Conservation (phyloP, 2,329 filamentous ascomycete species). For the Aspergillus flavus region DNA sequence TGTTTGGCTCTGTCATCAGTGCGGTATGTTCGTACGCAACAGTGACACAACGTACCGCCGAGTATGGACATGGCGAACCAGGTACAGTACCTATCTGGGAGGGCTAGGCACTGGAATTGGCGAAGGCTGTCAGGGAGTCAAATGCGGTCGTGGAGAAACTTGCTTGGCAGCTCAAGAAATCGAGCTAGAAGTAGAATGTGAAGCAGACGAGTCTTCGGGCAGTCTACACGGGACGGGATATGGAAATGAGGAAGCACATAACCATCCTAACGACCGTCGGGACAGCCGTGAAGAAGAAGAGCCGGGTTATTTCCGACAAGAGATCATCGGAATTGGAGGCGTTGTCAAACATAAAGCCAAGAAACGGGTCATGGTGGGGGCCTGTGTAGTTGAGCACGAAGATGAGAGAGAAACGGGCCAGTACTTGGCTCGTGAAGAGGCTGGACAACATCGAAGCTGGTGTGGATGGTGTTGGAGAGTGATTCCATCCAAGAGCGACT, state of each 20-base stretch:
- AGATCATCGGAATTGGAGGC: conserved; percentile 89
- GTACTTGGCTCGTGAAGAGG: conserved; percentile 71
- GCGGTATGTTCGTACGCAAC: conserved; percentile 68
- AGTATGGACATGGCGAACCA: conserved; percentile 87
- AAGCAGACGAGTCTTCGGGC: conserved; percentile 64
- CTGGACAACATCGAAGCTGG: conserved; percentile 73
- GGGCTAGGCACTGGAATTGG: conserved; percentile 85
- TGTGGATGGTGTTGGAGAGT: conserved; percentile 89
- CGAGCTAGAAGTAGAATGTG: conserved; percentile 83
- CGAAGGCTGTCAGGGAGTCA: conserved; percentile 83
- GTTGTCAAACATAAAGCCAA: conserved; percentile 87
- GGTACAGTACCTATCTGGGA: conserved; percentile 76
- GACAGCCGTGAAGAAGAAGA: conserved; percentile 42
- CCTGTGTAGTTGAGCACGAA: conserved; percentile 81
- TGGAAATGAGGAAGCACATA: conserved; percentile 19
- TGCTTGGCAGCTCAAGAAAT: conserved; percentile 78
- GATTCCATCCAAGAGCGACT: conserved; percentile 61
- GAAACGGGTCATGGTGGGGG: conserved; percentile 77
- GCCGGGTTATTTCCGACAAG: conserved; percentile 79
- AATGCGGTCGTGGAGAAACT: conserved; percentile 75
- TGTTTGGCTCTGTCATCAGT: conserved; percentile 85
- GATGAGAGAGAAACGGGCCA: conserved; percentile 70
- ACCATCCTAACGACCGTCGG: conserved; percentile 13
- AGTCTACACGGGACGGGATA: conserved; percentile 31
- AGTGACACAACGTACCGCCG: conserved; percentile 61